Percentiles rank a stretch among this genome's conserved stretches.
Evolutionary conservation across 192 early-diverging fungal genomes (phyloP).

Genomic region (Umbelopsis vinacea): DNA sequence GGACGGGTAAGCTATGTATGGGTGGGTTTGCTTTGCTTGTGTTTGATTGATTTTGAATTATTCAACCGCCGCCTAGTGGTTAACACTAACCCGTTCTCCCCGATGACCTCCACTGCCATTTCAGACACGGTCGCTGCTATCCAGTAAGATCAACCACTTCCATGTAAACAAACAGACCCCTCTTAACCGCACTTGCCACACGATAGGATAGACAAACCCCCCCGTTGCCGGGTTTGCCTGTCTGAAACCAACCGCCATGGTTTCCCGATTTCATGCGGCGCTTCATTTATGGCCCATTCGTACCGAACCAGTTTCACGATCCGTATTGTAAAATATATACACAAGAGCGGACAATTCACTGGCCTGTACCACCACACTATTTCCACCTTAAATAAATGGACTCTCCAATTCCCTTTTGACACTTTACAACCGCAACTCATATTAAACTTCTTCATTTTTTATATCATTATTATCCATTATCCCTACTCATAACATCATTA

Average conservation of each 20-base stretch:
- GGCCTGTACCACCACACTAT: not conserved
- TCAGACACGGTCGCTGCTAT: not conserved
- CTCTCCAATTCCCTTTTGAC: constrained; percentile 15
- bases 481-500: constrained; percentile 3
- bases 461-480: not conserved
- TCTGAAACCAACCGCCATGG: constrained; percentile 16
- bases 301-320: constrained; percentile 13
- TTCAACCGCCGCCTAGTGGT: not conserved
- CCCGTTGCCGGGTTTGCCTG: not conserved
- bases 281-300: constrained; percentile 17
- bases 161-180: not conserved
- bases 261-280: constrained; percentile 16
- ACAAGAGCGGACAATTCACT: constrained; percentile 10
- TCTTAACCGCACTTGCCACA: not conserved
- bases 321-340: constrained; percentile 23
- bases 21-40: too few relatives aligned
- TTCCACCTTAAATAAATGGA: constrained; percentile 24
- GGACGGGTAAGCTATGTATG: too few relatives aligned
- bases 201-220: not conserved
- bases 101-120: constrained; percentile 14
- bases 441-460: not conserved
- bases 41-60: not conserved
- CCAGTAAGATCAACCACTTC: not conserved
- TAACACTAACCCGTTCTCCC: not conserved
- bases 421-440: not conserved